Evolutionary conservation across 73 alveolate genomes (phyloP), one percentile per base, ranked within the genome.

Genomic region (Paramecium sonneborni): DNA sequence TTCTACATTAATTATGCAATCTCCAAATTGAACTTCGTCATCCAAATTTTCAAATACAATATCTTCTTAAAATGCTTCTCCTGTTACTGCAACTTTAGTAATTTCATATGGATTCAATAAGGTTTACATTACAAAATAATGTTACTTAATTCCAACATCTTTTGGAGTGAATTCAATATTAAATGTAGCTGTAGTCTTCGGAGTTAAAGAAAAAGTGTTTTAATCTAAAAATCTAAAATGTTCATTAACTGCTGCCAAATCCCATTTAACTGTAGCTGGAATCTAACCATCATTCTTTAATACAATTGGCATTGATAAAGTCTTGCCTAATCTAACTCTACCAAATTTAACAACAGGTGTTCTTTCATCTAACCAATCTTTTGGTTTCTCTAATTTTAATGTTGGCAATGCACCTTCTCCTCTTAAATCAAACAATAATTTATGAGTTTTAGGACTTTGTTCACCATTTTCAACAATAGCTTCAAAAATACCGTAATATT

Each of bases 321-420:
- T 93, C 90, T 97, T 98, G 41, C 97, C 97, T 46, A 97, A 85
- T 94, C 99, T 95, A 32, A 98, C 97, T 96, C 96, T 98, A 69
- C 96, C 96, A 93, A 98, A 97, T 92, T 94, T 98, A 28, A 98
- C 95, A 5, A 96, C 85, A 24, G 99, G 99, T 39, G 97, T 97
- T 67, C 99, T 99, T 94, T 97, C 99, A 20, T 95, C 96, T 92
- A 95, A 95, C 93, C 93, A 95, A 37, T 95, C 99, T 82, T 96
- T 93, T 1, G 99, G 99, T 44, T 97, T 94, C 79, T 97, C 98
- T 79, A 97, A 94, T 93, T 95, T 92, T 44, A 98, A 85, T 10
- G 99, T 98, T 18, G 99, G 99, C 38, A 98, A 96, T 12, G 99
- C 98, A 32, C 99, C 99, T 94, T 98, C 99, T 41, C 99, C 99